phyloP scores from a whole-genome alignment of 805 yeast genomes.

The Cyberlindnera nakhonratchasimensis region DNA sequence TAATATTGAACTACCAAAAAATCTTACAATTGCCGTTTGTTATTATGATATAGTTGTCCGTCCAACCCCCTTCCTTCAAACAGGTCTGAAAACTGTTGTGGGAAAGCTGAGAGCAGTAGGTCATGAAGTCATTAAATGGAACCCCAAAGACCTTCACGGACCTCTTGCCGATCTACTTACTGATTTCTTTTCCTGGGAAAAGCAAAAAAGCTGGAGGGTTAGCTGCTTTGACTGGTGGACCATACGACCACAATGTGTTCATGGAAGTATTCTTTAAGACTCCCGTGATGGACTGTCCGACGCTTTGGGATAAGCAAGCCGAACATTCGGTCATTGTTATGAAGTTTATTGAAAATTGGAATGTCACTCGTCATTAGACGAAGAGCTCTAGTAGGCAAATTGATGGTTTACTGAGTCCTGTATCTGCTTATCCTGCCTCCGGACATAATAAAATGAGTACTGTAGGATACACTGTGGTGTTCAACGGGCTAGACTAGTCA shows the following conservation, averaged over 20 bases:
- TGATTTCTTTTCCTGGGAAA: conserved; percentile 38
- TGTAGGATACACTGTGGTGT: conserved; percentile 47
- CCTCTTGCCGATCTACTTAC: conserved; percentile 33
- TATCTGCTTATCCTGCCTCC: conserved; percentile 35
- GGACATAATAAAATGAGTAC: conserved; percentile 21
- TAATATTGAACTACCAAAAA: conserved; percentile 29
- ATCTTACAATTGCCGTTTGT: conserved; percentile 40
- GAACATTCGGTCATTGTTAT: conserved; percentile 38
- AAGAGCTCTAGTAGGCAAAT: conserved; percentile 38
- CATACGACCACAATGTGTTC: conserved; percentile 29
- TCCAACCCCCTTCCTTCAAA: conserved; percentile 47
- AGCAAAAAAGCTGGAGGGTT: conserved; percentile 35
- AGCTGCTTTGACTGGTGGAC: conserved; percentile 40
- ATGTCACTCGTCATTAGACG: conserved; percentile 33
- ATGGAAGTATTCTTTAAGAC: conserved; percentile 35
- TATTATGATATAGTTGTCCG: conserved; percentile 41
- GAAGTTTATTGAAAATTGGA: conserved; percentile 42
- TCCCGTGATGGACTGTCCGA: conserved; percentile 33
- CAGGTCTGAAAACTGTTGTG: conserved; percentile 39
- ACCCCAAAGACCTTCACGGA: conserved; percentile 36
- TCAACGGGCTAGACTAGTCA: conserved; percentile 55
- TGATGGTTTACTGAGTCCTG: conserved; percentile 48
- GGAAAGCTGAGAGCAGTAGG: conserved; percentile 39
- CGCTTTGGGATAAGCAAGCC: conserved; percentile 41
- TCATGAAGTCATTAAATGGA: conserved; percentile 49